Conservation (phyloP, 495 filamentous ascomycete species). For the Penicillium waksmanii region DNA sequence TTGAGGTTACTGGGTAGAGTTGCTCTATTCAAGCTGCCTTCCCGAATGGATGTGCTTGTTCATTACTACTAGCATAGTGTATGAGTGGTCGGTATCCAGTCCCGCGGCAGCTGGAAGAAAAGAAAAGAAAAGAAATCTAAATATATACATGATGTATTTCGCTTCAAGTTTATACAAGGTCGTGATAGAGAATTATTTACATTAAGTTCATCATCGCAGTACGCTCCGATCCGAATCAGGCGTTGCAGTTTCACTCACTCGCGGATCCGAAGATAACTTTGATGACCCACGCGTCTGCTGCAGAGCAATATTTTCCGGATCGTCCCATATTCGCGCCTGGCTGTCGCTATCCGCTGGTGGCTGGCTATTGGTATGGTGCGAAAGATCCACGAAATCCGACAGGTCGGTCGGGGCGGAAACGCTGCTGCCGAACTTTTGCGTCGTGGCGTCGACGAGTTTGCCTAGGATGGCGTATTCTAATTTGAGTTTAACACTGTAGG, state of each 20-base stretch:
- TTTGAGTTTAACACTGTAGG: conserved; percentile 62
- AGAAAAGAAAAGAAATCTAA: background rate
- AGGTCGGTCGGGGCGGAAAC: conserved; percentile 29
- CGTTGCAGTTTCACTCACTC: conserved; percentile 10
- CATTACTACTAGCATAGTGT: no score
- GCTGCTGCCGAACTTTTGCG: conserved; percentile 22
- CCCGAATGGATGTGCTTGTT: no score
- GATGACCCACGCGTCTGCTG: conserved; percentile 12
- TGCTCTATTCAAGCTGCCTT: no score
- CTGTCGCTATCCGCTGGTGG: conserved; percentile 24
- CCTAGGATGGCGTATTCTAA: conserved; percentile 58
- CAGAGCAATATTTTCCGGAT: conserved; percentile 8
- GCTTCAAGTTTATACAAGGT: conserved; percentile 6
- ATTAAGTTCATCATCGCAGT: conserved; percentile 16
- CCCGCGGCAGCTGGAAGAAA: no score
- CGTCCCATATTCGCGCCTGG: conserved; percentile 14
- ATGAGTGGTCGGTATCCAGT: no score
- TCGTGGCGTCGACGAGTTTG: conserved; percentile 40
- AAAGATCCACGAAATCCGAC: conserved; percentile 36
- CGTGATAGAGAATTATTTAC: conserved; percentile 4
- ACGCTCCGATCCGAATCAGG: conserved; percentile 11
- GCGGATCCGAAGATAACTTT: conserved; percentile 23
- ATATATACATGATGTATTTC: conserved; percentile 4
- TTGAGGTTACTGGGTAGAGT: no score
- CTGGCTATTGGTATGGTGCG: conserved; percentile 18